Base-by-base conservation (phyloP, 176 grass and related monocot species). In the Elaeis guineensis region DNA sequence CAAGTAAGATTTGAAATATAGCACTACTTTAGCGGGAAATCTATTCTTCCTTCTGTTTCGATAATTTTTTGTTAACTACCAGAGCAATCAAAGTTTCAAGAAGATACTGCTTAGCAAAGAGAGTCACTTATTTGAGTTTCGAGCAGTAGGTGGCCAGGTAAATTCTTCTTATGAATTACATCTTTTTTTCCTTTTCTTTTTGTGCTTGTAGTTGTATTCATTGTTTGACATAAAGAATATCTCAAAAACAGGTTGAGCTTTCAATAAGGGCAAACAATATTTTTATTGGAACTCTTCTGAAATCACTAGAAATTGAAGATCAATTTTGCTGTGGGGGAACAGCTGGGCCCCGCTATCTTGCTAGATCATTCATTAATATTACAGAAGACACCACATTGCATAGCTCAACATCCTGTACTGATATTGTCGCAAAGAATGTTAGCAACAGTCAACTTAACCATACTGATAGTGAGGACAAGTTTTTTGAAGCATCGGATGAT, bases 231-330 rank as follows among this genome's bases (percentile, higher is more conserved):
- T 61, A 64, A 73, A 69, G 35, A 44, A 44, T 44, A 14, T 44
- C 35, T 44, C 35, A 44, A 58, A 78, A 84, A 75, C 75, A 95
- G 90, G 78, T 96, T 32, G 92, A 96, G 66, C 80, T 96, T 44
- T 96, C 86, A 52, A 69, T 96, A 78, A 85, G 84, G 73, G 83
- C 74, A 21, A 83, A 76, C 57, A 82, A 85, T 63, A 77, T 96
- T 77, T 54, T 90, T 55, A 85, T 96, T 72, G 92, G 86, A 60
- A 96, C 92, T 68, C 84, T 90, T 72, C 69, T 96, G 64, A 75
- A 78, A 81, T 96, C 92, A 49, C 72, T 96, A 32, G 92, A 96
- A 79, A 87, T 96, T 69, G 91, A 96, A 82, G 86, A 96, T 59
- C 86, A 87, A 62, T 82, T 78, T 78, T 79, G 66, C 55, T 79